A percentile compares a stretch with the other conserved stretches of the same genome.
phyloP scores from a whole-genome alignment of 768 basidiomycete genomes.

The Russula sp. region DNA sequence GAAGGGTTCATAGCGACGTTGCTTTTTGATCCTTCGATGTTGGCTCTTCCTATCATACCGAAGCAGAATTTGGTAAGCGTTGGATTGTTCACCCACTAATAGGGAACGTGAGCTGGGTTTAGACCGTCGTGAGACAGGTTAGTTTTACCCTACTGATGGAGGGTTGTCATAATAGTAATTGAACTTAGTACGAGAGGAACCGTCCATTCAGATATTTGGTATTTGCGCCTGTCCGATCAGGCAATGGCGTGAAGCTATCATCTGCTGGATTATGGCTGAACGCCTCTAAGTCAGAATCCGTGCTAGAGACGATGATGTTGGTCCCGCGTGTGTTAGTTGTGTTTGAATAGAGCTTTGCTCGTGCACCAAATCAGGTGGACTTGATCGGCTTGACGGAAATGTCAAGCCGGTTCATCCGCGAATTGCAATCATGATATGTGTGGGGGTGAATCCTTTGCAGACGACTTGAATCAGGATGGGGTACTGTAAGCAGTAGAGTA shows the following conservation, averaged over 20 bases:
- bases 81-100: conserved; percentile 78
- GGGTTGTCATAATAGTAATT: conserved; percentile 69
- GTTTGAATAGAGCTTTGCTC: conserved; percentile 64
- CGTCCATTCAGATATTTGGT: conserved; percentile 78
- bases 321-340: conserved; percentile 58
- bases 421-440: conserved; percentile 60
- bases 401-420: conserved; percentile 42
- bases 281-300: conserved; percentile 78
- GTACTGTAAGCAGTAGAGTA: conserved; percentile 74
- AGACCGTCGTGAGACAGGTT: conserved; percentile 81
- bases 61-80: conserved; percentile 75
- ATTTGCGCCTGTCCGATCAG: conserved; percentile 73
- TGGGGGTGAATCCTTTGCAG: conserved; percentile 72
- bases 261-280: conserved; percentile 81
- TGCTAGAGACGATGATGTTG: conserved; percentile 68
- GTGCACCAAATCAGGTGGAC: conserved; percentile 57
- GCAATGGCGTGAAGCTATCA: conserved; percentile 75
- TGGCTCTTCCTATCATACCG: conserved; percentile 76
- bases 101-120: conserved; percentile 78
- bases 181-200: conserved; percentile 80
- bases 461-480: conserved; percentile 70
- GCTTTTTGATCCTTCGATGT: conserved; percentile 80
- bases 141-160: conserved; percentile 81
- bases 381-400: conserved; percentile 47
- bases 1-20: too few species aligned